Evolutionary conservation across 2,329 filamentous ascomycete genomes (phyloP).

Genomic region (Sporothrix pallida): DNA sequence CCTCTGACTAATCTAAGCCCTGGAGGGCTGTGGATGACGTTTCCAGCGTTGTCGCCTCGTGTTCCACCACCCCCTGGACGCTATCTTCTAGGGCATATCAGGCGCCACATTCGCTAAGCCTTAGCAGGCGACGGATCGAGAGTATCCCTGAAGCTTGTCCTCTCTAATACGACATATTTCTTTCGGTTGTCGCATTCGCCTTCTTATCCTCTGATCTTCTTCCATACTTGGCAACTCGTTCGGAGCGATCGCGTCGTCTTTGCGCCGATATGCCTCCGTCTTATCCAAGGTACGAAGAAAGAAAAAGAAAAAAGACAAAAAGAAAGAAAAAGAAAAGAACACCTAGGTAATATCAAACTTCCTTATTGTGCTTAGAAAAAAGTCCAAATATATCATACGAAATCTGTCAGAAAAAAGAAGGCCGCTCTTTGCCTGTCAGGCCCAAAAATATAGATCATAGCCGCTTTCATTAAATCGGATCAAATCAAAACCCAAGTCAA

Average conservation of each 20-base stretch:
- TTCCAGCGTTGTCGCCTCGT: background rate
- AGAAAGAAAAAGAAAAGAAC: too few species aligned
- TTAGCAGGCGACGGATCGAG: slow-evolving; percentile 9
- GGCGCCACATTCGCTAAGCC: slow-evolving; percentile 12
- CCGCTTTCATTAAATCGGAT: too few species aligned
- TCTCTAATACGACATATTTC: background rate
- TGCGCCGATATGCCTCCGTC: background rate
- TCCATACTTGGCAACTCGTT: slow-evolving; percentile 10
- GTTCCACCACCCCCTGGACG: background rate
- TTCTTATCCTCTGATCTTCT: background rate
- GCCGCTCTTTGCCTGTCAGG: too few species aligned
- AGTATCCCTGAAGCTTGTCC: background rate
- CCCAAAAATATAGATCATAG: too few species aligned
- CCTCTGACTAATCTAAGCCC: slow-evolving; percentile 6
- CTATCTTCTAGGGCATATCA: background rate
- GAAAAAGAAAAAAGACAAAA: too few species aligned
- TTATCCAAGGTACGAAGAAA: background rate
- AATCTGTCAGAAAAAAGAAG: too few species aligned
- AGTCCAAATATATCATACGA: too few species aligned
- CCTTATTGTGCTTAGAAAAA: too few species aligned
- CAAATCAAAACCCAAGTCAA: too few species aligned
- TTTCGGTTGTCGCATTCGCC: background rate
- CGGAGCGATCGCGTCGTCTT: slow-evolving; percentile 9
- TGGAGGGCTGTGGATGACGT: background rate
- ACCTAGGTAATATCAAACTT: too few species aligned